A percentile compares a stretch with the other conserved stretches of the same genome.
Conservation (phyloP, 2,329 filamentous ascomycete species). For the Colletotrichum spinosum region DNA sequence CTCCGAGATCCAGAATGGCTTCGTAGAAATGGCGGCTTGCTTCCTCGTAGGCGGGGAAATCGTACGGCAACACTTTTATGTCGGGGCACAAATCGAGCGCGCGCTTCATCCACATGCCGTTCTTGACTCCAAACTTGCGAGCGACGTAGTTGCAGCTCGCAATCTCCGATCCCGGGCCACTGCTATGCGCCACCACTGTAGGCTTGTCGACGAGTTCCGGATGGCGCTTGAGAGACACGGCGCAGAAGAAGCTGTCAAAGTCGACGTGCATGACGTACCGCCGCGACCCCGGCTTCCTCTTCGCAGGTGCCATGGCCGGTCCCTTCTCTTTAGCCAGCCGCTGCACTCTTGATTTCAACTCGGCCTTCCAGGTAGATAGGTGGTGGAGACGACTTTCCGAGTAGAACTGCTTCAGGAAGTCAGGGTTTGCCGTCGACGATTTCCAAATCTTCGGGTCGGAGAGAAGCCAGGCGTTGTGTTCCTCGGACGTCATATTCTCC, state of each 20-base stretch:
- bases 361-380: constrained; percentile 95
- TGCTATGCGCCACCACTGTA: constrained; percentile 88
- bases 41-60: constrained; percentile 94
- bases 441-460: constrained; percentile 88
- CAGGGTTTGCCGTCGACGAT: constrained; percentile 90
- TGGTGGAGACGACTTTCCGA: constrained; percentile 95
- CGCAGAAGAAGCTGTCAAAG: constrained; percentile 98
- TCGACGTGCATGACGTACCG: constrained; percentile 95
- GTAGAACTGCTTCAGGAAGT: constrained; percentile 95
- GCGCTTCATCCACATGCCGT: constrained; percentile 99
- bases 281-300: constrained; percentile 71
- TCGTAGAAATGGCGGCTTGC: constrained; percentile 91
- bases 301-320: constrained; percentile 54
- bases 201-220: constrained; percentile 84
- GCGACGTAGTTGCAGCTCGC: constrained; percentile 98
- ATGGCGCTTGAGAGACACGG: constrained; percentile 83
- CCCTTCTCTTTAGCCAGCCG: constrained; percentile 78
- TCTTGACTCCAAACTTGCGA: constrained; percentile 86
- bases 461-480: constrained; percentile 89
- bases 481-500: constrained; percentile 86
- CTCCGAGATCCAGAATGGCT: constrained; percentile 81
- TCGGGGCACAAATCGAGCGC: constrained; percentile 86
- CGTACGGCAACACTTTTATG: constrained; percentile 91
- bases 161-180: constrained; percentile 89
- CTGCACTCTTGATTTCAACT: constrained; percentile 90